These are phyloP conservation scores for Pilobolus umbonatus DNA, from an alignment of 192 early-diverging fungal species.

Conservation along the genomic window DNA sequence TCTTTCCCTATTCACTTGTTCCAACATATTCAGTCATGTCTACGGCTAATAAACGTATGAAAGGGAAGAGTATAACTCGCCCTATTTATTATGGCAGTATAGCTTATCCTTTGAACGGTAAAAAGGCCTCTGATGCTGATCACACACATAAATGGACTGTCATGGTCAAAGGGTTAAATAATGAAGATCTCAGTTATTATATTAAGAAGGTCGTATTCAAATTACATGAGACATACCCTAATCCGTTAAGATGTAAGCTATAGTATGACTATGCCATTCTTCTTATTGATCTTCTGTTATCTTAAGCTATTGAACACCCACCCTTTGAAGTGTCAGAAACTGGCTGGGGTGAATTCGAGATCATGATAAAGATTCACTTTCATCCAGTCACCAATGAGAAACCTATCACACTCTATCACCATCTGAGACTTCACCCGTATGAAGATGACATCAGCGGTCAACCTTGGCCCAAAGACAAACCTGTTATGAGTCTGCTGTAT, in stretches of 20 bases:
- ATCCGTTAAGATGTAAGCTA: constrained; percentile 57
- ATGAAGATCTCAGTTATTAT: constrained; percentile 81
- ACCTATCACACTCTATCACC: constrained; percentile 80
- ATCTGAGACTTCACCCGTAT: constrained; percentile 86
- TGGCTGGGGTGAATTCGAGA: constrained; percentile 99
- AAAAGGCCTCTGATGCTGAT: constrained; percentile 62
- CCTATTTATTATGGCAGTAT: constrained; percentile 88
- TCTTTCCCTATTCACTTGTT: not conserved
- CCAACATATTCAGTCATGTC: not conserved
- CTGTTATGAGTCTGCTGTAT: constrained; percentile 71
- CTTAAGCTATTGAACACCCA: constrained; percentile 64
- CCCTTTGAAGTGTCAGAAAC: constrained; percentile 94
- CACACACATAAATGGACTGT: constrained; percentile 98
- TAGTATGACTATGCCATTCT: not conserved
- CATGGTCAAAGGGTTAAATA: constrained; percentile 76
- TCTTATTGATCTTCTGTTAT: constrained; percentile 1
- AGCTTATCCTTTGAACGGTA: constrained; percentile 65
- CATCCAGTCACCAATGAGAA: constrained; percentile 71
- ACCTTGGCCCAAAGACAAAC: constrained; percentile 53
- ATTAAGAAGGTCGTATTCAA: constrained; percentile 91
- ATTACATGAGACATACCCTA: constrained; percentile 91
- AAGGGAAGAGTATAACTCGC: constrained; percentile 63
- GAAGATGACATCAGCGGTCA: constrained; percentile 60
- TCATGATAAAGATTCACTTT: constrained; percentile 89
- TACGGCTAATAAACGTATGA: constrained; percentile 32